Percentiles rank a stretch among this genome's conserved stretches.
Conservation (phyloP, 2,329 filamentous ascomycete genomes). For the Colletotrichum chlorophyti region DNA sequence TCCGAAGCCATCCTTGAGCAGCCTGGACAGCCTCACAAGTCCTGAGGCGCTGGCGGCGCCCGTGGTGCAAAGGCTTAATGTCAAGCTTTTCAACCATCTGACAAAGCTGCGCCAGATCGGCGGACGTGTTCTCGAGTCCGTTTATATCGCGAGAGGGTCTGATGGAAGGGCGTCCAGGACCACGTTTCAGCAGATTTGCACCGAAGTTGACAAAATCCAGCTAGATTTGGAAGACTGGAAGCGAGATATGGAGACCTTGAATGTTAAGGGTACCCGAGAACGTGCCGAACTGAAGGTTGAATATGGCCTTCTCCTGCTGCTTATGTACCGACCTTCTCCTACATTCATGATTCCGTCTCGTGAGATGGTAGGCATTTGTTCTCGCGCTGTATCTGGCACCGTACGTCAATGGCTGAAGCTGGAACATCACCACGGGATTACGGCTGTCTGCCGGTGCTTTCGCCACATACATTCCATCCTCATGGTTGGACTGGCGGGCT, state of each 20-base stretch:
- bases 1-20: conserved; percentile 16
- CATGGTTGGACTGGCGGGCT: conserved; percentile 31
- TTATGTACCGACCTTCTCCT: conserved; percentile 32
- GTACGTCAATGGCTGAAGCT: conserved; percentile 32
- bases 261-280: conserved; percentile 32
- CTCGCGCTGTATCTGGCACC: conserved; percentile 31
- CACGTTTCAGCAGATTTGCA: conserved; percentile 33
- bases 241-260: conserved; percentile 21
- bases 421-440: conserved; percentile 26
- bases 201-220: conserved; percentile 28
- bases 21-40: conserved; percentile 27
- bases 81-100: conserved; percentile 25
- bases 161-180: conserved; percentile 31
- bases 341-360: conserved; percentile 35
- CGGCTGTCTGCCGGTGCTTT: conserved; percentile 30
- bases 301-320: conserved; percentile 32
- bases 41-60: conserved; percentile 24
- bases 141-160: conserved; percentile 33
- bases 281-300: conserved; percentile 35
- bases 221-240: conserved; percentile 32
- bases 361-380: conserved; percentile 32
- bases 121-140: conserved; percentile 34
- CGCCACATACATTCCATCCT: conserved; percentile 32
- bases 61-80: conserved; percentile 23
- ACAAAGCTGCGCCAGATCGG: conserved; percentile 30